Percentiles rank a stretch among this genome's conserved stretches.
These are phyloP conservation scores for Nothophaeocryptopus gaeumannii DNA, from an alignment of 2,329 filamentous ascomycete genomes.

Conservation along the genomic window DNA sequence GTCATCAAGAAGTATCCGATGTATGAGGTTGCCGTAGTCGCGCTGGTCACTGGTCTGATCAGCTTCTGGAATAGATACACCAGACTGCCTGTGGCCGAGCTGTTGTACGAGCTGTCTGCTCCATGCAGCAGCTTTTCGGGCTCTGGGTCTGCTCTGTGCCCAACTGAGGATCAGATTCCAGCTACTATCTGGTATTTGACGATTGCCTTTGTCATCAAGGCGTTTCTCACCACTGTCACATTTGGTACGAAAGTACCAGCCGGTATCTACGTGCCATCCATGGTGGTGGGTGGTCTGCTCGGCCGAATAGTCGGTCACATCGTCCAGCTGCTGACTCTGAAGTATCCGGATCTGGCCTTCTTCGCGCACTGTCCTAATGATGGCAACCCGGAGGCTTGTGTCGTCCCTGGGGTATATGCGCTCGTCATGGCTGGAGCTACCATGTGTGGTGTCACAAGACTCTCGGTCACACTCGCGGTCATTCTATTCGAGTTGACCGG, in stretches of 20 bases:
- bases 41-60: constrained; percentile 75
- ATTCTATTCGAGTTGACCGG: constrained; percentile 96
- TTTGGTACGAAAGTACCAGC: constrained; percentile 96
- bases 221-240: constrained; percentile 80
- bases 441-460: constrained; percentile 93
- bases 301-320: constrained; percentile 83
- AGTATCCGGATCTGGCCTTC: constrained; percentile 66
- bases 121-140: constrained; percentile 73
- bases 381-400: constrained; percentile 71
- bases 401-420: constrained; percentile 95
- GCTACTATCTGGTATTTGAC: constrained; percentile 68
- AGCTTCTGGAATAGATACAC: constrained; percentile 95
- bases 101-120: constrained; percentile 84
- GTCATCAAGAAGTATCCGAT: constrained; percentile 80
- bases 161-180: constrained; percentile 72
- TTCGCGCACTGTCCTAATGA: constrained; percentile 71
- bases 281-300: constrained; percentile 94
- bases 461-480: constrained; percentile 90
- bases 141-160: constrained; percentile 75
- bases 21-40: constrained; percentile 84
- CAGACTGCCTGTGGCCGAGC: constrained; percentile 82
- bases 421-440: constrained; percentile 92
- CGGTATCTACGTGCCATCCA: constrained; percentile 96
- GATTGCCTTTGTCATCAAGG: constrained; percentile 83
- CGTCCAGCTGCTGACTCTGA: constrained; percentile 76